Percentiles rank a stretch among this genome's conserved stretches.
Evolutionary conservation across 768 basidiomycete species (phyloP).

Genomic region (Pholiota conissans): DNA sequence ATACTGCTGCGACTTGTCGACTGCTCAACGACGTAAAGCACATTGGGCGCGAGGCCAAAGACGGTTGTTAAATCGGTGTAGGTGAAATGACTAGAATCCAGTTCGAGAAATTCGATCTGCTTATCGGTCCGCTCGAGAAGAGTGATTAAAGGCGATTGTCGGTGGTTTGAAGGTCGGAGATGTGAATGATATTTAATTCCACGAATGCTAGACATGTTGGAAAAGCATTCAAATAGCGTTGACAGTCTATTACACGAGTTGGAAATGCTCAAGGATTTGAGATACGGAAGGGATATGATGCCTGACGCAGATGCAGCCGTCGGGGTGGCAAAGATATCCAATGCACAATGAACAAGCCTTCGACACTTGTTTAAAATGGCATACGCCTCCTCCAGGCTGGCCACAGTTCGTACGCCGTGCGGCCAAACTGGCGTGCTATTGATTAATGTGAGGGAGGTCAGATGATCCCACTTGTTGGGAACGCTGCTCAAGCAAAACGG

Average conservation of each 20-base stretch:
- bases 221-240: slow-evolving; percentile 9
- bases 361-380: slow-evolving; percentile 3
- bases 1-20: no score
- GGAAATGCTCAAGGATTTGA: slow-evolving; percentile 11
- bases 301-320: background rate
- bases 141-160: slow-evolving; percentile 12
- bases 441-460: slow-evolving; percentile 10
- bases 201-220: slow-evolving; percentile 8
- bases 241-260: slow-evolving; percentile 3
- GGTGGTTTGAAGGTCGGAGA: slow-evolving; percentile 6
- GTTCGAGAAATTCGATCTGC: slow-evolving; percentile 3
- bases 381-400: slow-evolving; percentile 9
- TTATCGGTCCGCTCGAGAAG: slow-evolving; percentile 10
- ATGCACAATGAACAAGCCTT: slow-evolving; percentile 8
- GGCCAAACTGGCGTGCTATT: background rate
- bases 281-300: slow-evolving; percentile 7
- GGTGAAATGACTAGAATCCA: slow-evolving; percentile 12
- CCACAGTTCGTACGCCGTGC: background rate
- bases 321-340: slow-evolving; percentile 8
- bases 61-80: slow-evolving; percentile 8
- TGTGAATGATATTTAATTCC: slow-evolving; percentile 11
- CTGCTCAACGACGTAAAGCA: no score
- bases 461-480: slow-evolving; percentile 1
- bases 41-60: slow-evolving; percentile 4
- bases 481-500: slow-evolving; percentile 6